Evolutionary conservation across 352 stramenopile species (phyloP).

Genomic region (Globisporangium sylvaticum): DNA sequence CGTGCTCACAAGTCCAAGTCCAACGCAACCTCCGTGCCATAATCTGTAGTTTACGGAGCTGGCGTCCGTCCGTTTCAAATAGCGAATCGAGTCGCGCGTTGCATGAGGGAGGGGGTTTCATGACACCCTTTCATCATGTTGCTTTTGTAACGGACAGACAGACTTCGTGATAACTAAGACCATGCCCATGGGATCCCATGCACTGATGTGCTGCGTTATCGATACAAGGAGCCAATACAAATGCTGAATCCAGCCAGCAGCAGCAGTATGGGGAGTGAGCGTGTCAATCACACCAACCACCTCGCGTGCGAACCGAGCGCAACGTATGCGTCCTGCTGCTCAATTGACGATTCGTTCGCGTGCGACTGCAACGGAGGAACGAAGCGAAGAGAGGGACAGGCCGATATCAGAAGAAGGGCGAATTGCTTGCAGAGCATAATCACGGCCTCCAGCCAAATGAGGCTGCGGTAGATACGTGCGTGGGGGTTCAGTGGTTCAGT

Average conservation of each 20-base stretch:
- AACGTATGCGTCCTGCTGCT: not conserved
- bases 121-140: not conserved
- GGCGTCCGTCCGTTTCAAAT: not conserved
- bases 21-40: not conserved
- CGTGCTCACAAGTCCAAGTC: too few relatives aligned
- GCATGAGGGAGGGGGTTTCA: not conserved
- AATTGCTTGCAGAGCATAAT: not conserved
- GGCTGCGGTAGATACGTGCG: not conserved
- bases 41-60: not conserved
- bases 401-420: not conserved
- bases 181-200: not conserved
- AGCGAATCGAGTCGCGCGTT: not conserved
- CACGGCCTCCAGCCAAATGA: not conserved
- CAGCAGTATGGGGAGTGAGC: not conserved
- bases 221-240: not conserved
- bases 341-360: not conserved
- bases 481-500: not conserved
- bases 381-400: not conserved
- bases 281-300: not conserved
- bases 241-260: too few relatives aligned
- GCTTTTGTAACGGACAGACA: not conserved
- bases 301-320: not conserved
- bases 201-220: not conserved
- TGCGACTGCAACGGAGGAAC: not conserved
- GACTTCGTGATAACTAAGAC: not conserved